Percentiles rank a stretch among this genome's conserved stretches.
phyloP scores from a whole-genome alignment of 2,329 filamentous ascomycete species.

The Hypocrella siamensis region DNA sequence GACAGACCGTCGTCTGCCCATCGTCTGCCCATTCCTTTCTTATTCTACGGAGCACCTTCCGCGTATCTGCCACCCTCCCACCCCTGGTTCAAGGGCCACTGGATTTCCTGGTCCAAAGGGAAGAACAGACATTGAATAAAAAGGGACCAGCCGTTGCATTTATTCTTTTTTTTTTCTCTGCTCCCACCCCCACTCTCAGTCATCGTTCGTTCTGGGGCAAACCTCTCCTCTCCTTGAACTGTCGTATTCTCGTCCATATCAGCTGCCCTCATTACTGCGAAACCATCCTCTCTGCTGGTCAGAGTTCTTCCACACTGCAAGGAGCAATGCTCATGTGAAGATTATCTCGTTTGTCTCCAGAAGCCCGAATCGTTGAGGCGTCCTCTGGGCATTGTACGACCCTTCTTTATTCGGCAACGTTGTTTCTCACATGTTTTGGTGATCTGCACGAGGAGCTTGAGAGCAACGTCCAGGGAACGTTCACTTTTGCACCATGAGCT shows the following conservation, averaged over 20 bases:
- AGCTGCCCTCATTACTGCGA: no score
- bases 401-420: no score
- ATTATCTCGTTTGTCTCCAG: not conserved
- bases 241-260: no score
- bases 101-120: not conserved
- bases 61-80: not conserved
- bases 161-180: not conserved
- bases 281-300: conserved; percentile 4
- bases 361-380: no score
- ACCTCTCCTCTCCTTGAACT: no score
- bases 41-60: not conserved
- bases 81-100: not conserved
- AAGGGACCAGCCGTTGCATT: not conserved
- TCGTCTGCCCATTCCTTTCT: not conserved
- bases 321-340: conserved; percentile 2
- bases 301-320: conserved; percentile 1
- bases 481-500: conserved; percentile 4
- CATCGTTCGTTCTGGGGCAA: not conserved
- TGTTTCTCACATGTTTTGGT: no score
- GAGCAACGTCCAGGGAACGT: no score
- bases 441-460: no score
- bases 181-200: no score
- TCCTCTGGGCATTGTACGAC: no score
- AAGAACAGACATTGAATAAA: not conserved
- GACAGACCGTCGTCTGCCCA: no score